Evolutionary conservation across 2,329 filamentous ascomycete species (phyloP).

Genomic region (Talaromyces sp.): DNA sequence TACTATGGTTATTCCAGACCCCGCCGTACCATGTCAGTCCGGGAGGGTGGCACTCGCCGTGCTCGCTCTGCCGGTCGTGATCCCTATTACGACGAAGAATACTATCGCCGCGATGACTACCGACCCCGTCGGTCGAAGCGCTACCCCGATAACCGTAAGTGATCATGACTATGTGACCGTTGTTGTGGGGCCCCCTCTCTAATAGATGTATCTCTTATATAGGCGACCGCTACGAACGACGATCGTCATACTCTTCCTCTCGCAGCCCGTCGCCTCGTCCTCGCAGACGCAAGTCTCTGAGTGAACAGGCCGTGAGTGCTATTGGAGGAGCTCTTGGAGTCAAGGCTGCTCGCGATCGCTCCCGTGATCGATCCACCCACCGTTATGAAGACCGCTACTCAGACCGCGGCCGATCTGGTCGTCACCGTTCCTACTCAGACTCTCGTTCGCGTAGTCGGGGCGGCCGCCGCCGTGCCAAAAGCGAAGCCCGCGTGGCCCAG

Average conservation of each 20-base stretch:
- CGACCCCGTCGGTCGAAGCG: conserved; percentile 36
- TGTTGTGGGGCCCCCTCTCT: neutral
- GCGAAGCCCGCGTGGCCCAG: conserved; percentile 64
- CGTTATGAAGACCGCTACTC: conserved; percentile 41
- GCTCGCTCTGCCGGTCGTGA: conserved; percentile 30
- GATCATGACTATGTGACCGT: neutral
- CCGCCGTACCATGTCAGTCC: conserved; percentile 23
- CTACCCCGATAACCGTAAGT: conserved; percentile 39
- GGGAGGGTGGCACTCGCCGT: conserved; percentile 27
- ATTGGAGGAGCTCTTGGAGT: conserved; percentile 50
- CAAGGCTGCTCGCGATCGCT: conserved; percentile 37
- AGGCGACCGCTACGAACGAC: conserved; percentile 26
- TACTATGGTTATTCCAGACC: conserved; percentile 23
- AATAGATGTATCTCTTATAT: neutral
- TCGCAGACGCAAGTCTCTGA: conserved; percentile 41
- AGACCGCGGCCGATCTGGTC: conserved; percentile 41
- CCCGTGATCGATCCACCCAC: conserved; percentile 26
- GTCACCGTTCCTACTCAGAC: conserved; percentile 42
- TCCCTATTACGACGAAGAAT: conserved; percentile 28
- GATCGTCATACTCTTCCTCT: conserved; percentile 29
- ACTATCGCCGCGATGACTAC: conserved; percentile 34
- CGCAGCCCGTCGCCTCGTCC: conserved; percentile 35
- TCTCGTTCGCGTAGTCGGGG: conserved; percentile 52
- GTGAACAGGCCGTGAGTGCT: conserved; percentile 47
- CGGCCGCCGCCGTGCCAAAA: conserved; percentile 46